Conservation (phyloP, 306 rosid species). For the Trifolium fragiferum region DNA sequence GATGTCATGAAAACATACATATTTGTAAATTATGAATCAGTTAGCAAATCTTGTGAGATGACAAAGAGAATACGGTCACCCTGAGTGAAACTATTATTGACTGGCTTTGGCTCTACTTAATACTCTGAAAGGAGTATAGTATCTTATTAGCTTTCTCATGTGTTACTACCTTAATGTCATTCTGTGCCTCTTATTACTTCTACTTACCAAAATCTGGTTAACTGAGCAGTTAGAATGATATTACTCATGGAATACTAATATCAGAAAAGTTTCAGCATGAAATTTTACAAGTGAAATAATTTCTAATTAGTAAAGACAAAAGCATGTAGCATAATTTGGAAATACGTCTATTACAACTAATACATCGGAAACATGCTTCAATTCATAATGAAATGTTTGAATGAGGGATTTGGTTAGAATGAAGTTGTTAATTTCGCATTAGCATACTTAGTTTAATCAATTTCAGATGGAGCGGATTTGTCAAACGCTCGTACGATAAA, state of each 20-base stretch:
- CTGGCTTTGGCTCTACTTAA: slow-evolving; percentile 9
- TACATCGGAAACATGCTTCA: slow-evolving; percentile 2
- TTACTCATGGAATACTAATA: background rate
- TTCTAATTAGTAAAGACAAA: slow-evolving; percentile 1
- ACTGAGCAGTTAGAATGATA: slow-evolving; percentile 20
- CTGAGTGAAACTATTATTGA: slow-evolving; percentile 20
- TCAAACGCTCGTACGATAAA: slow-evolving; percentile 83
- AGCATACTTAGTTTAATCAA: slow-evolving; percentile 33
- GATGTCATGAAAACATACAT: background rate
- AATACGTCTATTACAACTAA: slow-evolving; percentile 9
- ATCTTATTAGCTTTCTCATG: background rate
- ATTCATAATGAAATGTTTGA: background rate
- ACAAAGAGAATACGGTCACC: slow-evolving; percentile 1
- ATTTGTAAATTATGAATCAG: background rate
- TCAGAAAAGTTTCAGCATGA: slow-evolving; percentile 8
- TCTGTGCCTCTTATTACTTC: background rate
- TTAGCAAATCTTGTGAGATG: slow-evolving; percentile 20
- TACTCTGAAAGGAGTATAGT: slow-evolving; percentile 7
- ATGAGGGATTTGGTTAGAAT: background rate
- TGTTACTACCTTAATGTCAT: background rate
- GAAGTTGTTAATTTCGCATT: background rate
- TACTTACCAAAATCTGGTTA: slow-evolving; percentile 8
- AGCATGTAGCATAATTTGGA: background rate
- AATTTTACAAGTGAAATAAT: slow-evolving; percentile 18
- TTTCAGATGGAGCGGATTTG: slow-evolving; percentile 89